A percentile compares a stretch with the other conserved stretches of the same genome.
phyloP scores from a whole-genome alignment of 164 flowering plant species.

The Vitis riparia region DNA sequence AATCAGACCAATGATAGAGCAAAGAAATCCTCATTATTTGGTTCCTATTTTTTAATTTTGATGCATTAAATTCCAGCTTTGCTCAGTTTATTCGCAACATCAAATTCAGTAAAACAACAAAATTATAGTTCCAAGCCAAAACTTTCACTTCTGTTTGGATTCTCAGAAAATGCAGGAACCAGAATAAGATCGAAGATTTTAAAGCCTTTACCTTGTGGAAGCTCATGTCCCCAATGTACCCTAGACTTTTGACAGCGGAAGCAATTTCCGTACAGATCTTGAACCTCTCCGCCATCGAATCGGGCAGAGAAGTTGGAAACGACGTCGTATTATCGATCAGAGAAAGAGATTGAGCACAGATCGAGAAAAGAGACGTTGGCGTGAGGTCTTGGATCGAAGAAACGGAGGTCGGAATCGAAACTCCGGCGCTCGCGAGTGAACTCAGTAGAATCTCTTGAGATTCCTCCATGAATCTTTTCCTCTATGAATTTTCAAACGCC shows the following conservation, averaged over 20 bases:
- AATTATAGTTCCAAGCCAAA: background rate
- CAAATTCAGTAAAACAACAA: no score
- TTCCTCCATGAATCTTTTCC: slow-evolving; percentile 45
- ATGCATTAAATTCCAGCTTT: no score
- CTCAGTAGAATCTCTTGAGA: slow-evolving; percentile 53
- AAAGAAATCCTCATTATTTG: no score
- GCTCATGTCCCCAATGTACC: slow-evolving; percentile 62
- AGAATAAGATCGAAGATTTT: background rate
- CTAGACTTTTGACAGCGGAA: slow-evolving; percentile 40
- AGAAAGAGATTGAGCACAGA: slow-evolving; percentile 57
- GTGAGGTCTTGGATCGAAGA: slow-evolving; percentile 46
- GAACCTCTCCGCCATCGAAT: slow-evolving; percentile 53
- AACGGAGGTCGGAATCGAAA: slow-evolving; percentile 44
- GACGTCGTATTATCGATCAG: slow-evolving; percentile 36
- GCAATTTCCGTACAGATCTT: slow-evolving; percentile 61
- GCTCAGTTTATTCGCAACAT: no score
- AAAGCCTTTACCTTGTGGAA: slow-evolving; percentile 56
- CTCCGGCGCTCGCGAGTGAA: slow-evolving; percentile 45
- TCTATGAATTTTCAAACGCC: background rate
- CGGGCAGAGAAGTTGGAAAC: slow-evolving; percentile 47
- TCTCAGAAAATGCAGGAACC: background rate
- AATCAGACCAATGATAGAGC: no score
- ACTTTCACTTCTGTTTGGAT: no score
- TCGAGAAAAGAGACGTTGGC: slow-evolving; percentile 45
- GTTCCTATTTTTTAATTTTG: no score